Evolutionary conservation across 768 basidiomycete species (phyloP).

Genomic region (Daedaleopsis sinensis): DNA sequence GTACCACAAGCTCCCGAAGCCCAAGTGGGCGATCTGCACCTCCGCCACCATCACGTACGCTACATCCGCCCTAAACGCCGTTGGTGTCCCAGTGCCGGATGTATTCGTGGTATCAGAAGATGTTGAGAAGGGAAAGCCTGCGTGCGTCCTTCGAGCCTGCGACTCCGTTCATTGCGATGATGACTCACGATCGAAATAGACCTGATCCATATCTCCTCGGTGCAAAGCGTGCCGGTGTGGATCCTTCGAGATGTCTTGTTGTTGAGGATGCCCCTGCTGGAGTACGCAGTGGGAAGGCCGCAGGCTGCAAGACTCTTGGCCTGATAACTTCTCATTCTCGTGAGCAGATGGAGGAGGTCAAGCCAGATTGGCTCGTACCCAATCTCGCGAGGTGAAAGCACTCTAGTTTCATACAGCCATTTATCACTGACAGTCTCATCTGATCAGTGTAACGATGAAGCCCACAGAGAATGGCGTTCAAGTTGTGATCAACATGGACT

Average conservation of each 20-base stretch:
- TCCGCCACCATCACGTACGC: conserved; percentile 83
- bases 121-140: conserved; percentile 81
- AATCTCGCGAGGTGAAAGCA: conserved; percentile 65
- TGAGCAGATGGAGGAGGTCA: conserved; percentile 63
- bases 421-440: not conserved
- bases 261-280: conserved; percentile 93
- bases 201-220: conserved; percentile 93
- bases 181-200: conserved; percentile 33
- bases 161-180: not conserved
- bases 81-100: conserved; percentile 69
- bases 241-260: conserved; percentile 75
- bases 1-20: conserved; percentile 46
- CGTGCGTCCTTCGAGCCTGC: conserved; percentile 37
- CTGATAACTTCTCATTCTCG: conserved; percentile 80
- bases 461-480: conserved; percentile 42
- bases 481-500: conserved; percentile 44
- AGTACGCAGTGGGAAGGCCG: conserved; percentile 74
- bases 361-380: conserved; percentile 69
- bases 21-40: conserved; percentile 88
- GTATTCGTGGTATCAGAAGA: conserved; percentile 85
- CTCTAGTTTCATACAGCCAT: not conserved
- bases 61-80: conserved; percentile 63
- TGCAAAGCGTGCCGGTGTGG: conserved; percentile 68
- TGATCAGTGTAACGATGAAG: conserved; percentile 33
- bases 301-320: conserved; percentile 85